Evolutionary conservation across 2,329 filamentous ascomycete species (phyloP).

Genomic region (Balansia obtecta): DNA sequence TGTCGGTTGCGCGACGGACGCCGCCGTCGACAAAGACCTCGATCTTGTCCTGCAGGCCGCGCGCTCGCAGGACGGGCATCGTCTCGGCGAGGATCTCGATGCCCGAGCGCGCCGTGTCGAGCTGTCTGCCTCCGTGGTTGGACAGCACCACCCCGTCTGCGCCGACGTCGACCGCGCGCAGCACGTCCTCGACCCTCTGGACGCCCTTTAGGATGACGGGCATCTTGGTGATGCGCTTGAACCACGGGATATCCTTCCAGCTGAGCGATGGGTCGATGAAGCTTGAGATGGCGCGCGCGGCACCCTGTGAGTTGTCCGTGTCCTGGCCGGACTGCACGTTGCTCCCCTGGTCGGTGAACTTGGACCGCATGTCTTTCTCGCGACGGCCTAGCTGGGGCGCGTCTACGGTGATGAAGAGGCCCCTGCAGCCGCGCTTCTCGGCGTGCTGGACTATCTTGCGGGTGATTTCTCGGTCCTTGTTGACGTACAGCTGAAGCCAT

Average conservation of each 20-base stretch:
- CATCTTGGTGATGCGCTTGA: conserved; percentile 79
- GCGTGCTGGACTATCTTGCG: conserved; percentile 84
- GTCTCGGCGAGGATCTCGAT: conserved; percentile 89
- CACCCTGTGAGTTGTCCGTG: conserved; percentile 82
- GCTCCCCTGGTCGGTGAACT: conserved; percentile 74
- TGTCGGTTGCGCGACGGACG: conserved; percentile 79
- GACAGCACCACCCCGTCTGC: conserved; percentile 86
- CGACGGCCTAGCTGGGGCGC: conserved; percentile 87
- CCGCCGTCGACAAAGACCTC: conserved; percentile 91
- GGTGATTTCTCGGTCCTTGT: conserved; percentile 88
- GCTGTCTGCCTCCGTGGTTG: conserved; percentile 90
- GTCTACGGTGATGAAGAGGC: conserved; percentile 95
- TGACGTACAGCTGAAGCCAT: conserved; percentile 96
- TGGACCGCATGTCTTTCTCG: conserved; percentile 95
- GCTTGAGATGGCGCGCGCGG: conserved; percentile 83
- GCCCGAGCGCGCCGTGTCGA: conserved; percentile 81
- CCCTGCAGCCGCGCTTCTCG: conserved; percentile 83
- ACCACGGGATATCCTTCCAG: conserved; percentile 94
- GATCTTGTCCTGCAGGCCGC: conserved; percentile 61
- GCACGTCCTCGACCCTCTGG: conserved; percentile 88
- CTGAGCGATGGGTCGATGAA: conserved; percentile 93
- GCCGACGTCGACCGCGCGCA: conserved; percentile 70
- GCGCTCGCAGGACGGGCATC: conserved; percentile 70
- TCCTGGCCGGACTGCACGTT: conserved; percentile 66
- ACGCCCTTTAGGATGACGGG: conserved; percentile 95